Evolutionary conservation across 768 basidiomycete genomes (phyloP).

Genomic region (Mycena rosella): DNA sequence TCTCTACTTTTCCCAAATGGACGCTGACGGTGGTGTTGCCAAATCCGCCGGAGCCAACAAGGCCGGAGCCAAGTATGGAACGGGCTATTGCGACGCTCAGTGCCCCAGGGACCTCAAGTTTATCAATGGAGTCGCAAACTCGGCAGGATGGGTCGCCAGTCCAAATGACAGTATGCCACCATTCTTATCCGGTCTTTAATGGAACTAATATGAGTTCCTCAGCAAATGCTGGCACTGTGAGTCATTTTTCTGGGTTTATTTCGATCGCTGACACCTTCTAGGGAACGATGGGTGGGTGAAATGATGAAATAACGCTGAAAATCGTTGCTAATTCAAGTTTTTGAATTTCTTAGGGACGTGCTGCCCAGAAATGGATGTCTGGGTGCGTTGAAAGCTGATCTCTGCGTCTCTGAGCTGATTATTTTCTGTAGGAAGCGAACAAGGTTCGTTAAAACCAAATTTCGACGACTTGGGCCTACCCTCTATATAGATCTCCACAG

Average conservation of each 20-base stretch:
- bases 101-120: slow-evolving; percentile 74
- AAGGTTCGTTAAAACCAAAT: slow-evolving; percentile 12
- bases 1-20: slow-evolving; percentile 9
- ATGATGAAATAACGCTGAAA: slow-evolving; percentile 4
- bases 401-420: background rate
- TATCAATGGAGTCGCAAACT: slow-evolving; percentile 59
- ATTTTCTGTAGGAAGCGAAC: slow-evolving; percentile 15
- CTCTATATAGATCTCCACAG: slow-evolving; percentile 42
- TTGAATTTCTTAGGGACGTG: slow-evolving; percentile 18
- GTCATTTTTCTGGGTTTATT: background rate
- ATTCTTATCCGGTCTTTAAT: slow-evolving; percentile 4
- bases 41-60: slow-evolving; percentile 1
- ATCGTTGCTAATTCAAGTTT: background rate
- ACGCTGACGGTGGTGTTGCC: slow-evolving; percentile 12
- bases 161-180: slow-evolving; percentile 18
- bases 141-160: slow-evolving; percentile 17
- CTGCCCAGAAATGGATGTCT: slow-evolving; percentile 36
- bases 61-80: slow-evolving; percentile 67
- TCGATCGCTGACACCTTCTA: background rate
- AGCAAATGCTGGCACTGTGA: slow-evolving; percentile 52
- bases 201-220: slow-evolving; percentile 1
- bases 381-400: background rate
- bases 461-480: background rate
- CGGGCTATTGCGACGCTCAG: slow-evolving; percentile 75
- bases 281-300: slow-evolving; percentile 8